These are phyloP conservation scores for Cinchona pubescens DNA, from an alignment of 257 asterid genomes.

Conservation along the genomic window DNA sequence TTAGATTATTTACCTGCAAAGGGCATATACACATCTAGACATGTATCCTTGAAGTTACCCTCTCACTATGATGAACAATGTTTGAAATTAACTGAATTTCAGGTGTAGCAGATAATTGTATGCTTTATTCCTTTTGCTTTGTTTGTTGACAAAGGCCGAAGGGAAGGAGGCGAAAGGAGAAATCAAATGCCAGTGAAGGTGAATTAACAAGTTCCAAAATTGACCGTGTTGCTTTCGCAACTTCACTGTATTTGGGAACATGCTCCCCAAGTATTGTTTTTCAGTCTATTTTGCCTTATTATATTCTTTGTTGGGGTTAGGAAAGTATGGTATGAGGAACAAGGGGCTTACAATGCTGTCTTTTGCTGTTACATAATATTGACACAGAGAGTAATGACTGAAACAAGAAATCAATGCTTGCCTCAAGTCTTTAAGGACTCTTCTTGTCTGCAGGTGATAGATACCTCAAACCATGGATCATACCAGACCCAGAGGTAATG, in stretches of 20 bases:
- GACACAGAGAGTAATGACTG: too few relatives aligned
- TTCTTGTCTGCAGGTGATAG: constrained; percentile 53
- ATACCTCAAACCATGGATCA: constrained; percentile 79
- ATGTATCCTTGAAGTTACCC: too few relatives aligned
- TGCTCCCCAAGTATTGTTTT: neutral
- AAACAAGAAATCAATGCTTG: neutral
- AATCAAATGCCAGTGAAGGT: neutral
- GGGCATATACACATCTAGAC: too few relatives aligned
- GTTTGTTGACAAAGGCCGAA: too few relatives aligned
- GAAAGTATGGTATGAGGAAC: too few relatives aligned
- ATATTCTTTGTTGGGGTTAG: neutral
- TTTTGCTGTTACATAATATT: neutral
- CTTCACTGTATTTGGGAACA: neutral
- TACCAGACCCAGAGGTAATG: constrained; percentile 76
- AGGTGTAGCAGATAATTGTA: too few relatives aligned
- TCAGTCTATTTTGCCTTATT: too few relatives aligned
- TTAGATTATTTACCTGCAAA: too few relatives aligned
- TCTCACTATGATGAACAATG: neutral
- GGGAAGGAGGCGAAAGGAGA: neutral
- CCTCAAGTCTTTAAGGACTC: neutral
- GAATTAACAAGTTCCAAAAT: neutral
- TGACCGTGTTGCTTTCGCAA: too few relatives aligned
- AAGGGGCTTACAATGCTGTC: neutral
- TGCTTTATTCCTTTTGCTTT: too few relatives aligned
- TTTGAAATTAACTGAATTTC: neutral